phyloP scores from a whole-genome alignment of 257 asterid genomes.

The Rauvolfia tetraphylla region DNA sequence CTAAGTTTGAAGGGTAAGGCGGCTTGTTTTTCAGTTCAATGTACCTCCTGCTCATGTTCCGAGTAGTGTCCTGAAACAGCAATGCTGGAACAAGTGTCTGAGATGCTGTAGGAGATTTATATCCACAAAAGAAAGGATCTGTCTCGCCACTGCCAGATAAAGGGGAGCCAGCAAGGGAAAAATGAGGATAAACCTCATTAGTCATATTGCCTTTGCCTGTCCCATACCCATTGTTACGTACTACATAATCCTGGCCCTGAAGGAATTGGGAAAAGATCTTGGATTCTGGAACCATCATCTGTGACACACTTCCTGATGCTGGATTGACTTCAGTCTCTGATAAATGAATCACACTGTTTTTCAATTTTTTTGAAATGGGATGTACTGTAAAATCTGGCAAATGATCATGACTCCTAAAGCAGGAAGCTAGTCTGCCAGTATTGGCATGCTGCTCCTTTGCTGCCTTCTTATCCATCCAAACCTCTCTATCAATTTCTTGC shows the following conservation, averaged over 20 bases:
- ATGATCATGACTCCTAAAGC: constrained; percentile 20
- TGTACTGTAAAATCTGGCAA: constrained; percentile 24
- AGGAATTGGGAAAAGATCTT: constrained; percentile 22
- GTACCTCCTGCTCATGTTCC: constrained; percentile 17
- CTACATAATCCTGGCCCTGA: constrained; percentile 22
- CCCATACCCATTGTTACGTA: constrained; percentile 27
- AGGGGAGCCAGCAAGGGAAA: constrained; percentile 17
- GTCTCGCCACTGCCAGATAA: constrained; percentile 22
- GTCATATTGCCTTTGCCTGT: constrained; percentile 26
- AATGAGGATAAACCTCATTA: constrained; percentile 27
- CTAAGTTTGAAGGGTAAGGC: constrained; percentile 23
- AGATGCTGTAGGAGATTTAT: constrained; percentile 21
- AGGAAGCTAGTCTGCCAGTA: constrained; percentile 12
- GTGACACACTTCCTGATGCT: constrained; percentile 27
- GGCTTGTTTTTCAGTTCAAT: constrained; percentile 26
- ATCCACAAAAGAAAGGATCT: constrained; percentile 31
- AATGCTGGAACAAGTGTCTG: constrained; percentile 25
- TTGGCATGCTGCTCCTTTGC: constrained; percentile 26
- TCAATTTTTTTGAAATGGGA: constrained; percentile 36
- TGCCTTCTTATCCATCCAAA: constrained; percentile 50
- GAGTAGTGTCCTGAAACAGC: constrained; percentile 26
- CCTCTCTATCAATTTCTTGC: constrained; percentile 31
- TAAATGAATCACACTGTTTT: constrained; percentile 29
- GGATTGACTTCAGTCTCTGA: constrained; percentile 33
- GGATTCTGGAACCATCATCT: constrained; percentile 17